These are phyloP conservation scores for Candida maltosa DNA, from an alignment of 805 yeast genomes.

Conservation along the genomic window DNA sequence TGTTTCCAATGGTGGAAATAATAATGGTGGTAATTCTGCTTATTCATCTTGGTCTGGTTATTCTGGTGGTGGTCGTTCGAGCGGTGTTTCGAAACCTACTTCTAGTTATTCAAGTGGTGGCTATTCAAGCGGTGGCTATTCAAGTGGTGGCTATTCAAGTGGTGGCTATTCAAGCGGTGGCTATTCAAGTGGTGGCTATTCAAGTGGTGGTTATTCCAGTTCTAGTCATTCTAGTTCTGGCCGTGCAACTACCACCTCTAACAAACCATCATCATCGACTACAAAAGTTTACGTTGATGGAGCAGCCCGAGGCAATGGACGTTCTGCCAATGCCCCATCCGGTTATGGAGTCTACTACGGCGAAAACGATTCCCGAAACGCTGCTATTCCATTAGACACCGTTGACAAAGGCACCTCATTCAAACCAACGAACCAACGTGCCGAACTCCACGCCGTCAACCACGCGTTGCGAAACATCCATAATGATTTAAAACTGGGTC, in stretches of 20 bases:
- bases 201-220: too few species aligned
- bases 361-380: conserved; percentile 48
- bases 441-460: conserved; percentile 69
- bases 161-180: too few species aligned
- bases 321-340: conserved; percentile 27
- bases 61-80: too few species aligned
- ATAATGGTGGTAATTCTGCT: too few species aligned
- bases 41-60: too few species aligned
- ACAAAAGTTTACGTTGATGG: conserved; percentile 70
- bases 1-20: conserved; percentile 15
- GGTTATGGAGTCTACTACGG: conserved; percentile 83
- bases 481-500: conserved; percentile 23
- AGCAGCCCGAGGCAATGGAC: conserved; percentile 63
- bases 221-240: too few species aligned
- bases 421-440: conserved; percentile 71
- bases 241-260: neutral
- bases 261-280: neutral
- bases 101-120: too few species aligned
- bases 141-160: too few species aligned
- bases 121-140: too few species aligned
- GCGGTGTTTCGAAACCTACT: too few species aligned
- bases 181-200: too few species aligned
- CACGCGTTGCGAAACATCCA: conserved; percentile 48
- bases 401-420: conserved; percentile 11
- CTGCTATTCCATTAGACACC: conserved; percentile 45